phyloP scores from a whole-genome alignment of 2,329 filamentous ascomycete species.

The Cladosporium sp. region DNA sequence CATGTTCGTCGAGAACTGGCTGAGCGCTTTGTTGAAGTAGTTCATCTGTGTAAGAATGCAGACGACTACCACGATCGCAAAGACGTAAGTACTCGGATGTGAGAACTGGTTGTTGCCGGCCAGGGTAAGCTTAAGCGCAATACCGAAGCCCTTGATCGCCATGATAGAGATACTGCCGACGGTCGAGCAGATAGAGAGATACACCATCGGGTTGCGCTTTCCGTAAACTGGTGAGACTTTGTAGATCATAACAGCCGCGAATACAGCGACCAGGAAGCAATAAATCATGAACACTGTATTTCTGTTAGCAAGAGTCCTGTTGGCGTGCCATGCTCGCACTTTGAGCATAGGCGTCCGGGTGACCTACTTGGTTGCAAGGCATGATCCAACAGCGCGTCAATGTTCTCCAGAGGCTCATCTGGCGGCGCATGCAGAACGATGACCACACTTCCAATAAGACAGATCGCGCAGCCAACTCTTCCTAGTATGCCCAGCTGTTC shows the following conservation, averaged over 20 bases:
- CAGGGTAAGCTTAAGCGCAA: conserved; percentile 93
- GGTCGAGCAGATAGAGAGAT: conserved; percentile 95
- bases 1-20: conserved; percentile 97
- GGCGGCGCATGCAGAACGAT: conserved; percentile 97
- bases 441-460: conserved; percentile 91
- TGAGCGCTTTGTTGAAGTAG: conserved; percentile 98
- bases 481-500: conserved; percentile 89
- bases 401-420: conserved; percentile 84
- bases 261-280: conserved; percentile 73
- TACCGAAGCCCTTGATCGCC: conserved; percentile 98
- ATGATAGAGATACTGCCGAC: conserved; percentile 98
- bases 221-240: conserved; percentile 84
- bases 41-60: conserved; percentile 99
- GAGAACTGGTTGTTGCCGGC: conserved; percentile 92
- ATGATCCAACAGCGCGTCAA: conserved; percentile 88
- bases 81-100: conserved; percentile 94
- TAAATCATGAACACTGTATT: conserved; percentile 82
- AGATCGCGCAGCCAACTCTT: conserved; percentile 93
- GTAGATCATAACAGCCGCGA: conserved; percentile 95
- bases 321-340: background rate
- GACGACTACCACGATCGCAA: conserved; percentile 86
- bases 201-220: conserved; percentile 93
- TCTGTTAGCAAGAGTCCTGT: conserved; percentile 14
- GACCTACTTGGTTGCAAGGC: conserved; percentile 82
- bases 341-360: background rate